These are phyloP conservation scores for Ganoderma leucocontextum DNA, from an alignment of 1,284 basidiomycete species.

Conservation along the genomic window DNA sequence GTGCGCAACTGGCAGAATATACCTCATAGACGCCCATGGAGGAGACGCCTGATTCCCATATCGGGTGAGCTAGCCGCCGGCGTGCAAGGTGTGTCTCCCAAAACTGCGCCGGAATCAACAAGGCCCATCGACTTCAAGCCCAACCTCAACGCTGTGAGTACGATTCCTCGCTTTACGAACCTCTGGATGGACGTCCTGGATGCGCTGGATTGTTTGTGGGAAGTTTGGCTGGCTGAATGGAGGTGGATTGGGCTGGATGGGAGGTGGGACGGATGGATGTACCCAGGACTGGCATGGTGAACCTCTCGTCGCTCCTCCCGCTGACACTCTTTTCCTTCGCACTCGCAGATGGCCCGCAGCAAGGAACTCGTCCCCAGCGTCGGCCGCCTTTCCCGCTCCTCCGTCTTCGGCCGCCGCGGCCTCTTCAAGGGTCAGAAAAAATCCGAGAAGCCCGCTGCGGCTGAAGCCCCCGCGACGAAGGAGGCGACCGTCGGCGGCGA, in stretches of 20 bases:
- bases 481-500: slow-evolving; percentile 90
- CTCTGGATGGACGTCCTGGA: slow-evolving; percentile 27
- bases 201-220: slow-evolving; percentile 19
- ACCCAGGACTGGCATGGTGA: slow-evolving; percentile 34
- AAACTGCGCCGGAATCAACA: slow-evolving; percentile 33
- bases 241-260: slow-evolving; percentile 47
- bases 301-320: slow-evolving; percentile 20
- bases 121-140: slow-evolving; percentile 49
- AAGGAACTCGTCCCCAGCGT: slow-evolving; percentile 87
- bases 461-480: slow-evolving; percentile 67
- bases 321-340: slow-evolving; percentile 33
- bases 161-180: slow-evolving; percentile 23
- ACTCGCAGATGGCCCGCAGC: slow-evolving; percentile 88
- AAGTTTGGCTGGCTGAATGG: slow-evolving; percentile 16
- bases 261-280: slow-evolving; percentile 44
- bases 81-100: slow-evolving; percentile 19
- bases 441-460: slow-evolving; percentile 68
- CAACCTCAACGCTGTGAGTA: slow-evolving; percentile 39
- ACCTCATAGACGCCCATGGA: slow-evolving; percentile 14
- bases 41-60: slow-evolving; percentile 22
- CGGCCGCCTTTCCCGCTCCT: slow-evolving; percentile 86
- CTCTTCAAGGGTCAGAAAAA: slow-evolving; percentile 86
- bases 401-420: slow-evolving; percentile 84
- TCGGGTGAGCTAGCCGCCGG: slow-evolving; percentile 27
- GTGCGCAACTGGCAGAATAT: neutral